Percentiles rank a stretch among this genome's conserved stretches.
Conservation (phyloP, 331 rosid genomes). For the Saraca asoca region DNA sequence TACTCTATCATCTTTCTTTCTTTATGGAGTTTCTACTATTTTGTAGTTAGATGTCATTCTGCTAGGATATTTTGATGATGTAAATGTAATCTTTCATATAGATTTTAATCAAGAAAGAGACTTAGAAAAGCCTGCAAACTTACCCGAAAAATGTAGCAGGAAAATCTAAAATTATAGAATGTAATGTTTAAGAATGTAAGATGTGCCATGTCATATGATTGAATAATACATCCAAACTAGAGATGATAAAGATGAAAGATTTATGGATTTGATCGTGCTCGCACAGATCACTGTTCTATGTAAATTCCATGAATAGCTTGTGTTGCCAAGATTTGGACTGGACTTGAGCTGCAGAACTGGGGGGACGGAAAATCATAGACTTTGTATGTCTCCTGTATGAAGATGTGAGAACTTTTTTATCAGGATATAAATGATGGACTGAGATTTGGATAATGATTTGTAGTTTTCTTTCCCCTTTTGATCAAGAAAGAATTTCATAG, state of each 20-base stretch:
- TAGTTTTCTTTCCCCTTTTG: neutral
- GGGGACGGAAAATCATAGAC: neutral
- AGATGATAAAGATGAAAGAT: neutral
- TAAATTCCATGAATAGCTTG: neutral
- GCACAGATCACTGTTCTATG: neutral
- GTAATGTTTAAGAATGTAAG: neutral
- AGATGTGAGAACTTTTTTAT: no score
- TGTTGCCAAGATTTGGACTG: neutral
- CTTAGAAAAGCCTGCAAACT: neutral
- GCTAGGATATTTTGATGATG: neutral
- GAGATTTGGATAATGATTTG: neutral
- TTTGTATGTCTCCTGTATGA: neutral
- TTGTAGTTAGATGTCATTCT: neutral
- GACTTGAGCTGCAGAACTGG: conserved; percentile 4
- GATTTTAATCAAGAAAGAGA: neutral
- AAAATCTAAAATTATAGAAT: neutral
- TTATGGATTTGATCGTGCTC: neutral
- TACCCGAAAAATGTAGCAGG: neutral
- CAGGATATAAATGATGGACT: neutral
- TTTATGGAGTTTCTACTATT: neutral
- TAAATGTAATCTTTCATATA: neutral
- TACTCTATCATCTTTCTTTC: neutral
- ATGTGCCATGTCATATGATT: neutral
- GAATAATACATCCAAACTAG: neutral
- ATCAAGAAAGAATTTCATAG: no score